These are phyloP conservation scores for Cyclotella atomus DNA, from an alignment of 108 stramenopile genomes.

Conservation along the genomic window DNA sequence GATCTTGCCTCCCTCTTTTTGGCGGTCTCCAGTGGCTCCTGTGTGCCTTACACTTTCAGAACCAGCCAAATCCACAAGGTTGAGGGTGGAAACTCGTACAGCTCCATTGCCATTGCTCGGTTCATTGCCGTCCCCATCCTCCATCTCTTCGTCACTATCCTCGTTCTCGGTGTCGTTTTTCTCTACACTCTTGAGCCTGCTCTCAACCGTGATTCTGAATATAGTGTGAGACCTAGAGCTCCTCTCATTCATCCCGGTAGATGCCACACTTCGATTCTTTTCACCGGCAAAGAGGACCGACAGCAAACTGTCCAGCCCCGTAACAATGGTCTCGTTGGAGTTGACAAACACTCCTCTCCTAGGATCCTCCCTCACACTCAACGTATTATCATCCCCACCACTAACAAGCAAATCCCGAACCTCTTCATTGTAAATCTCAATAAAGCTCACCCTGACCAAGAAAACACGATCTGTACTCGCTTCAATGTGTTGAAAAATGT, in stretches of 20 bases:
- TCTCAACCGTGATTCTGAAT: constrained; percentile 94
- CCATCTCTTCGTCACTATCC: constrained; percentile 32
- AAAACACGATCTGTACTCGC: constrained; percentile 70
- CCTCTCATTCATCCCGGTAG: constrained; percentile 96
- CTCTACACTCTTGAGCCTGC: constrained; percentile 54
- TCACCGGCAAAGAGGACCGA: constrained; percentile 82
- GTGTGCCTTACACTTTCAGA: constrained; percentile 94
- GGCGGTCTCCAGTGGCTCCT: constrained; percentile 93
- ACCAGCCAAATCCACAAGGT: constrained; percentile 91
- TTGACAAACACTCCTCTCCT: constrained; percentile 96
- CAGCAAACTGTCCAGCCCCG: constrained; percentile 79
- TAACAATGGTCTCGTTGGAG: constrained; percentile 81
- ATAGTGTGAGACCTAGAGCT: constrained; percentile 97
- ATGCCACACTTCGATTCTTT: constrained; percentile 85
- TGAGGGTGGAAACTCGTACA: constrained; percentile 82
- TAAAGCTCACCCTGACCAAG: constrained; percentile 91
- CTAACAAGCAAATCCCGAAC: constrained; percentile 91
- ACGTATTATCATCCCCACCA: constrained; percentile 40
- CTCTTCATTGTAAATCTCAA: constrained; percentile 99
- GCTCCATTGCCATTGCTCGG: constrained; percentile 60
- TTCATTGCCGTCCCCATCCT: constrained; percentile 28
- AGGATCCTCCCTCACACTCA: constrained; percentile 93
- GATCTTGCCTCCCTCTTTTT: constrained; percentile 99
- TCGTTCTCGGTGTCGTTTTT: constrained; percentile 15
- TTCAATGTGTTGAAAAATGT: constrained; percentile 80